Conservation (phyloP, 75 land plant genomes). For the Selaginella tamariscina region DNA sequence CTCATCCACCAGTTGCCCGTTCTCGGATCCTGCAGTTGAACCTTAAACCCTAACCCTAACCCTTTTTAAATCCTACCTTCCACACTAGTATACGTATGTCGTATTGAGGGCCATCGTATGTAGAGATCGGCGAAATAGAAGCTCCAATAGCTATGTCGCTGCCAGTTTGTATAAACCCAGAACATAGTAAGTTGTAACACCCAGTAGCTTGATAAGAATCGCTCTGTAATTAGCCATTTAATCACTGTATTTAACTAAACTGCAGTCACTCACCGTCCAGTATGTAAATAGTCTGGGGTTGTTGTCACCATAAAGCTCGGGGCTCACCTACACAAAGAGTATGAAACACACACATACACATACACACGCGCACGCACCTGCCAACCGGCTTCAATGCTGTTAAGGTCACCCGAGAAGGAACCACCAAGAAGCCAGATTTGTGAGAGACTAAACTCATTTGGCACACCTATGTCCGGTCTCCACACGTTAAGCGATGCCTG, state of each 20-base stretch:
- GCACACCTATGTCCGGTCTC: conserved; percentile 56
- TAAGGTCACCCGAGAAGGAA: conserved; percentile 82
- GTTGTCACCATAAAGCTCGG: conserved; percentile 84
- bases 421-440: conserved; percentile 92
- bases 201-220: conserved; percentile 87
- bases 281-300: conserved; percentile 86
- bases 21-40: conserved; percentile 51
- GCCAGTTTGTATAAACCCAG: conserved; percentile 66
- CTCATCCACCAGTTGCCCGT: conserved; percentile 91
- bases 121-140: conserved; percentile 52
- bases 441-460: conserved; percentile 83
- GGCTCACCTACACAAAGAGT: conserved; percentile 53
- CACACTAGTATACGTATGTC: conserved; percentile 65
- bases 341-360: neutral
- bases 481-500: conserved; percentile 89
- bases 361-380: conserved; percentile 42
- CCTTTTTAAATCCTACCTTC: conserved; percentile 42
- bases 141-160: conserved; percentile 74
- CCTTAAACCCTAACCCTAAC: neutral
- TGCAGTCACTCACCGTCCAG: conserved; percentile 63
- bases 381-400: conserved; percentile 99
- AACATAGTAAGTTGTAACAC: conserved; percentile 78
- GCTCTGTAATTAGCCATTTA: conserved; percentile 34
- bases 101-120: conserved; percentile 38
- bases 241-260: neutral